Evolutionary conservation across 139 green algal species (phyloP).

Genomic region (Picochlorum costavermella): DNA sequence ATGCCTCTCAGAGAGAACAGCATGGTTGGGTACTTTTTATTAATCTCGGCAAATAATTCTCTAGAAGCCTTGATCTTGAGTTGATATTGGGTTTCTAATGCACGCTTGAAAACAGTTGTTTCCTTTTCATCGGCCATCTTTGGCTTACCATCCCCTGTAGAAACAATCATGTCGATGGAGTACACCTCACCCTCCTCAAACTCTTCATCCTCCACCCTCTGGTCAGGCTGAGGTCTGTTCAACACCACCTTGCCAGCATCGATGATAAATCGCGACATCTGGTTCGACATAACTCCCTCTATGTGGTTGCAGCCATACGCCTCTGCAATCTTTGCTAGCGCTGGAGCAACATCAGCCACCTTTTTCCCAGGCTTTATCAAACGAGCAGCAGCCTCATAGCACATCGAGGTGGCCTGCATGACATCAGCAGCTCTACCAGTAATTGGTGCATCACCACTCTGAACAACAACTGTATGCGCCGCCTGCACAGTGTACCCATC

Average conservation of each 20-base stretch:
- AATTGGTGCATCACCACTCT: slow-evolving; percentile 32
- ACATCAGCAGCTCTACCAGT: slow-evolving; percentile 78
- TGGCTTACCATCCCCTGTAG: slow-evolving; percentile 76
- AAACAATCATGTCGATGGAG: slow-evolving; percentile 90
- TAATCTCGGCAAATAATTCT: slow-evolving; percentile 76
- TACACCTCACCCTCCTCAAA: slow-evolving; percentile 98
- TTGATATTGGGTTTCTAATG: slow-evolving; percentile 82
- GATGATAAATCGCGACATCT: slow-evolving; percentile 97
- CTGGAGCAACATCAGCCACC: slow-evolving; percentile 59
- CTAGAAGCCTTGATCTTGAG: slow-evolving; percentile 81
- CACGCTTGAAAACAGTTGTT: slow-evolving; percentile 96
- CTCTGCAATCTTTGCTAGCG: slow-evolving; percentile 69
- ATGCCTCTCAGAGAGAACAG: slow-evolving; percentile 80
- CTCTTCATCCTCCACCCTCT: slow-evolving; percentile 76
- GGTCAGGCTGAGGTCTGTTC: slow-evolving; percentile 72
- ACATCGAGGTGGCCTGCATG: slow-evolving; percentile 66
- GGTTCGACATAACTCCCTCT: slow-evolving; percentile 87
- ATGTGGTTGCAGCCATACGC: slow-evolving; percentile 83
- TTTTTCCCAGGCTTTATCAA: slow-evolving; percentile 80
- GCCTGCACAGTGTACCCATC: slow-evolving; percentile 90
- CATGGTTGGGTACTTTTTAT: slow-evolving; percentile 78
- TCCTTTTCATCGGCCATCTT: slow-evolving; percentile 80
- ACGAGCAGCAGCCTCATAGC: slow-evolving; percentile 79
- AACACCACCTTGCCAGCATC: slow-evolving; percentile 95
- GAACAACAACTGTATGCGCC: slow-evolving; percentile 74